Conservation (phyloP, 2,329 filamentous ascomycete species). For the Ampelomyces quisqualis region DNA sequence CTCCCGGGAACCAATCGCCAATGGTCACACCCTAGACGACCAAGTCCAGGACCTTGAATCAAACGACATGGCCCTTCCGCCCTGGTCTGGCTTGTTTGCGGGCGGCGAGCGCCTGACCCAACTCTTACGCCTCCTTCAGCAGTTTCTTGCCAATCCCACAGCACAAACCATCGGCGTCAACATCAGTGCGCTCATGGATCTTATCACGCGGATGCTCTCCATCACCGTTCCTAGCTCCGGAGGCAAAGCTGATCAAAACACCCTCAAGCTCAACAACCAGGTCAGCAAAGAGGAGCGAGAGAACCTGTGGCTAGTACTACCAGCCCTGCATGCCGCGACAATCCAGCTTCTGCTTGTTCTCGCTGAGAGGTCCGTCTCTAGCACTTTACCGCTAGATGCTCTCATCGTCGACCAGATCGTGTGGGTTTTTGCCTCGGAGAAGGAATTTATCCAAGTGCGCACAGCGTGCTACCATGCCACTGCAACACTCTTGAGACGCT, state of each 20-base stretch:
- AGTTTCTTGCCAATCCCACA: conserved; percentile 65
- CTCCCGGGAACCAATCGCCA: conserved; percentile 43
- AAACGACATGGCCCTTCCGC: conserved; percentile 56
- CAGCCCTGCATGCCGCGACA: conserved; percentile 71
- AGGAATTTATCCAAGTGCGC: conserved; percentile 56
- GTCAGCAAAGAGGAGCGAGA: conserved; percentile 79
- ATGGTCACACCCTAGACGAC: conserved; percentile 32
- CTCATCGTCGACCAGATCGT: conserved; percentile 69
- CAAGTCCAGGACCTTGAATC: conserved; percentile 44
- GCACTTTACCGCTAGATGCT: conserved; percentile 61
- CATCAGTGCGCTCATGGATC: conserved; percentile 66
- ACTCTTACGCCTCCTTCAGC: conserved; percentile 64
- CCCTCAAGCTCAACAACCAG: conserved; percentile 66
- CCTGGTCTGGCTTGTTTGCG: conserved; percentile 73
- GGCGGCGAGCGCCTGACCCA: conserved; percentile 69
- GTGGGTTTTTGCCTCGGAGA: conserved; percentile 65
- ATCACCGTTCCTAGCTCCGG: conserved; percentile 56
- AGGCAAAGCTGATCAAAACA: conserved; percentile 41
- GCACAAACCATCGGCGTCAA: conserved; percentile 66
- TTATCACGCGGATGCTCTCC: conserved; percentile 69
- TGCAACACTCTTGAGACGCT: conserved; percentile 58
- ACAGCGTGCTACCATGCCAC: conserved; percentile 62
- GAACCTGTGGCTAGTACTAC: conserved; percentile 70
- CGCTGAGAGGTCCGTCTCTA: conserved; percentile 58
- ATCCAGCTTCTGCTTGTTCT: conserved; percentile 63